Percentiles rank a stretch among this genome's conserved stretches.
Evolutionary conservation across 1,139 yeast species (phyloP).

Genomic region (Ogataea hybrid): DNA sequence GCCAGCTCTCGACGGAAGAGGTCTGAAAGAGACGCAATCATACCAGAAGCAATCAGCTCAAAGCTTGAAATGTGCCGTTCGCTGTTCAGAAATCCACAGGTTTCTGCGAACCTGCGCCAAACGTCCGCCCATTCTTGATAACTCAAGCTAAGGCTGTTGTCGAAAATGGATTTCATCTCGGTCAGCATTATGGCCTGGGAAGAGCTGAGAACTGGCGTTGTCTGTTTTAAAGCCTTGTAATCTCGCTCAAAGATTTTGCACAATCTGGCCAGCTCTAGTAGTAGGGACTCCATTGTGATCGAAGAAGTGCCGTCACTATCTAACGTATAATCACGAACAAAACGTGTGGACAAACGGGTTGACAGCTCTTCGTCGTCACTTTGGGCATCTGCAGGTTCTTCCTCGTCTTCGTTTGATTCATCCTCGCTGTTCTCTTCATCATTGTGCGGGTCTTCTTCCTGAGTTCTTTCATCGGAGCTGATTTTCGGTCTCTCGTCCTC

Average conservation of each 20-base stretch:
- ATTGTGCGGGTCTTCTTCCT: neutral
- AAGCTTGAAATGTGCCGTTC: constrained; percentile 57
- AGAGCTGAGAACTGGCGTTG: constrained; percentile 22
- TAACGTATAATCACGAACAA: constrained; percentile 20
- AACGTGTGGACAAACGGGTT: constrained; percentile 1
- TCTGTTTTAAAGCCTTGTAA: constrained; percentile 17
- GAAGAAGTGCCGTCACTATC: constrained; percentile 21
- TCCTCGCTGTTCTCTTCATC: constrained; percentile 25
- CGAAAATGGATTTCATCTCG: constrained; percentile 30
- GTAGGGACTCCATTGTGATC: constrained; percentile 13
- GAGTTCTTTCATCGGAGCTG: constrained; percentile 23
- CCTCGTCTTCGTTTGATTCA: constrained; percentile 29
- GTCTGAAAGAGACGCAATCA: constrained; percentile 47
- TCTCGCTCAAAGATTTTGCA: constrained; percentile 24
- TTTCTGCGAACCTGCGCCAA: constrained; percentile 45
- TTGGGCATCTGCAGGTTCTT: constrained; percentile 27
- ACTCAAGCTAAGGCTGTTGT: constrained; percentile 20
- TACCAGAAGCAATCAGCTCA: constrained; percentile 71
- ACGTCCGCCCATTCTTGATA: constrained; percentile 42
- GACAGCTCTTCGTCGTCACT: constrained; percentile 11
- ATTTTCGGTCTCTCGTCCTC: constrained; percentile 28
- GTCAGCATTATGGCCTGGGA: constrained; percentile 31
- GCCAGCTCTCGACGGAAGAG: constrained; percentile 38
- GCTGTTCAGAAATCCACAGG: constrained; percentile 33
- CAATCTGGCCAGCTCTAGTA: constrained; percentile 18